Evolutionary conservation across 805 yeast species (phyloP).

Genomic region (Candida pseudofarinosa): DNA sequence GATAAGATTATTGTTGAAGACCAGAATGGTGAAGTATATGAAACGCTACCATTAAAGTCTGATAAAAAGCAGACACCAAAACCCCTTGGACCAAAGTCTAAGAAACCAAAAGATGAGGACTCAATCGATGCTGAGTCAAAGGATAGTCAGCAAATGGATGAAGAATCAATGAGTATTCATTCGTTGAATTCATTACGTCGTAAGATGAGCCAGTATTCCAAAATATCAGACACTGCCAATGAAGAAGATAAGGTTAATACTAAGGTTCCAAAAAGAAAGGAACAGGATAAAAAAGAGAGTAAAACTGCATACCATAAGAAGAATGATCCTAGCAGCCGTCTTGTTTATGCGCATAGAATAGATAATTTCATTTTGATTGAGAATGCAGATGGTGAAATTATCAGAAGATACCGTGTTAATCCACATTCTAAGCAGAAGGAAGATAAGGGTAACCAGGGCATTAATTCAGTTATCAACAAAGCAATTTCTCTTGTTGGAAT

Average conservation of each 20-base stretch:
- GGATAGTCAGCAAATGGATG: conserved; percentile 1
- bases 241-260: conserved; percentile 5
- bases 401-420: conserved; percentile 76
- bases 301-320: conserved; percentile 25
- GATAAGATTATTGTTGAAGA: conserved; percentile 71
- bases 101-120: conserved; percentile 4
- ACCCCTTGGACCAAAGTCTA: conserved; percentile 1
- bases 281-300: conserved; percentile 2
- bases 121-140: too few relatives aligned
- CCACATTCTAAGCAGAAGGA: conserved; percentile 35
- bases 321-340: conserved; percentile 27
- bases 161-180: conserved; percentile 30
- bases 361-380: conserved; percentile 80
- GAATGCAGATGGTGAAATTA: conserved; percentile 86
- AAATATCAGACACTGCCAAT: conserved; percentile 13
- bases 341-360: conserved; percentile 70
- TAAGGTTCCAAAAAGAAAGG: conserved; percentile 6
- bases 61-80: conserved; percentile 9
- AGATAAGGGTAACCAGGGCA: conserved; percentile 23
- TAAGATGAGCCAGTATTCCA: conserved; percentile 30
- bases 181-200: conserved; percentile 38
- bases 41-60: conserved; percentile 39
- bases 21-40: conserved; percentile 75
- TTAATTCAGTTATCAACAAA: conserved; percentile 38
- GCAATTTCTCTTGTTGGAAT: conserved; percentile 58